These are phyloP conservation scores for Dothistroma pini DNA, from an alignment of 2,329 filamentous ascomycete species.

Conservation along the genomic window DNA sequence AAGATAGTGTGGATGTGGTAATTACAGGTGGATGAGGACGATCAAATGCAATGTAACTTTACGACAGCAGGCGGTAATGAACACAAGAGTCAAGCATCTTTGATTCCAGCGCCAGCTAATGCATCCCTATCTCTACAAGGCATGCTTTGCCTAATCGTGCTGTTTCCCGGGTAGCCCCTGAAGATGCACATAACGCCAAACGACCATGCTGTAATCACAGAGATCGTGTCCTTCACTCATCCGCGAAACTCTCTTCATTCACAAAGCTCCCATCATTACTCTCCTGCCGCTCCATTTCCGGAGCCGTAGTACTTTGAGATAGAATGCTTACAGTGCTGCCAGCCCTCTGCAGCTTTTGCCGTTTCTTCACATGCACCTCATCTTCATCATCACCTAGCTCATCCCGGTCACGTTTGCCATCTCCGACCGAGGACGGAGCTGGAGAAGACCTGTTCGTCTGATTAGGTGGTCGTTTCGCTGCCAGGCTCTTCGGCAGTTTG, in stretches of 20 bases:
- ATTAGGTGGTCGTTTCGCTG: constrained; percentile 26
- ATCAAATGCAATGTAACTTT: background rate
- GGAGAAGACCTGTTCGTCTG: constrained; percentile 18
- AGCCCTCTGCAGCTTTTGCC: constrained; percentile 36
- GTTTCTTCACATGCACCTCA: constrained; percentile 34
- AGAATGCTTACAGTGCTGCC: constrained; percentile 35
- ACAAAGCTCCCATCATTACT: constrained; percentile 38
- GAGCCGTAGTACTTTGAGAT: constrained; percentile 24
- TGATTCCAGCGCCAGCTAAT: background rate
- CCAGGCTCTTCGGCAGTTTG: constrained; percentile 31
- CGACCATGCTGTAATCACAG: background rate
- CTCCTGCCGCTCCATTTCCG: constrained; percentile 33
- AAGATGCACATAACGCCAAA: background rate
- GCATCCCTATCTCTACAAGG: background rate
- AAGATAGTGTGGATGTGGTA: background rate
- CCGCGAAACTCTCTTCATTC: constrained; percentile 31
- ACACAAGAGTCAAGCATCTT: no score
- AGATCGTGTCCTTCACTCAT: constrained; percentile 21
- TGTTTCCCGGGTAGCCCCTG: background rate
- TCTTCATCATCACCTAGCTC: constrained; percentile 35
- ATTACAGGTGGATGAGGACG: no score
- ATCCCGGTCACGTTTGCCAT: constrained; percentile 35
- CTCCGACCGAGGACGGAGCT: constrained; percentile 22
- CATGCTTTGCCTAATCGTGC: background rate
- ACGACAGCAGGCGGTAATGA: background rate